Conservation (phyloP, 352 stramenopile genomes). For the Pythium monospermum region DNA sequence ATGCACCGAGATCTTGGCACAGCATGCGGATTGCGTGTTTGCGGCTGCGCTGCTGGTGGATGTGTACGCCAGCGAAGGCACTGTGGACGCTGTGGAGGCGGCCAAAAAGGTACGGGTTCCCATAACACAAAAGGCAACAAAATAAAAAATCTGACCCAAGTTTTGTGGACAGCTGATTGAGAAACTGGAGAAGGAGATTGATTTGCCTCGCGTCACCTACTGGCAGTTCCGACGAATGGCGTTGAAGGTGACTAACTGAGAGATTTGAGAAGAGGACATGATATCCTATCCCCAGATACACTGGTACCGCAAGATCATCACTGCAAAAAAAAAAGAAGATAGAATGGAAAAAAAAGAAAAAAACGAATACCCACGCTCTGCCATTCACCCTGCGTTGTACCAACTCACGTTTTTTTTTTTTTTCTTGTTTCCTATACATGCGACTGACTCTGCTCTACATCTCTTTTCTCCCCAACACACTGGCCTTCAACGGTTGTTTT, state of each 20-base stretch:
- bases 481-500: too few species aligned
- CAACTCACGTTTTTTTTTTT: not conserved
- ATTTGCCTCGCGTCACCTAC: slow-evolving; percentile 65
- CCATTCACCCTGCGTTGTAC: not conserved
- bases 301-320: not conserved
- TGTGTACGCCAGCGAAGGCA: slow-evolving; percentile 51
- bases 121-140: too few species aligned
- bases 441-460: too few species aligned
- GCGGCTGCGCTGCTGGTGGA: slow-evolving; percentile 68
- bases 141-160: too few species aligned
- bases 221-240: slow-evolving; percentile 62
- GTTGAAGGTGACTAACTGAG: slow-evolving; percentile 27
- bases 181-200: slow-evolving; percentile 67
- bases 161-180: slow-evolving; percentile 43
- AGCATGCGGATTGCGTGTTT: slow-evolving; percentile 60
- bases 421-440: too few species aligned
- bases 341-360: not conserved
- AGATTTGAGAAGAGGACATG: slow-evolving; percentile 16
- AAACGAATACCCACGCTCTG: not conserved
- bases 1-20: slow-evolving; percentile 31
- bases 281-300: not conserved
- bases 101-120: slow-evolving; percentile 33
- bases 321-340: not conserved
- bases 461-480: too few species aligned
- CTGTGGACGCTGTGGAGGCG: slow-evolving; percentile 28